A percentile compares a stretch with the other conserved stretches of the same genome.
phyloP scores from a whole-genome alignment of 805 yeast species.

The Sugiyamaella lignohabitans region DNA sequence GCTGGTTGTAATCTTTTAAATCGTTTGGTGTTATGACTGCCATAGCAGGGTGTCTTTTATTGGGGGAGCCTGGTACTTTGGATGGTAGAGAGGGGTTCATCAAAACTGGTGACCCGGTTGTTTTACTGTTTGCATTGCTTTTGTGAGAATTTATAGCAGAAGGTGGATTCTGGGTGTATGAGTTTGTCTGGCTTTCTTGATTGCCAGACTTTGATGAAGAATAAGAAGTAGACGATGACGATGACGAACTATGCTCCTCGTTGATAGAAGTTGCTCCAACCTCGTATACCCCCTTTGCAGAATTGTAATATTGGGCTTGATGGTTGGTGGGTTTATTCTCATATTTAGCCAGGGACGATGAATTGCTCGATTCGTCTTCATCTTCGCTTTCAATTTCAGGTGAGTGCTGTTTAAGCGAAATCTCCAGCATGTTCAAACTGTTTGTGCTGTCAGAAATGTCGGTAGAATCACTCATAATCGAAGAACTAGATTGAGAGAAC shows the following conservation, averaged over 20 bases:
- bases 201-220: neutral
- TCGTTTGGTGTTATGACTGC: constrained; percentile 20
- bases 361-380: neutral
- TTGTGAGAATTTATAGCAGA: neutral
- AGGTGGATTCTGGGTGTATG: neutral
- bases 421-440: constrained; percentile 1
- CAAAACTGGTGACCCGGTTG: neutral
- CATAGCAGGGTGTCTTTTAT: constrained; percentile 9
- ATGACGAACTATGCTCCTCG: neutral
- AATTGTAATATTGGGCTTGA: constrained; percentile 7
- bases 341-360: neutral
- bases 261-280: constrained; percentile 1
- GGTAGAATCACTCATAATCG: neutral
- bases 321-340: neutral
- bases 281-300: constrained; percentile 11
- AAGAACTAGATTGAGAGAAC: too few species aligned
- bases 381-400: too few species aligned
- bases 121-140: neutral
- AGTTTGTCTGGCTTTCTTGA: neutral
- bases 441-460: neutral
- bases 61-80: neutral
- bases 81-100: neutral
- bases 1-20: constrained; percentile 14
- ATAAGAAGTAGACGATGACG: neutral
- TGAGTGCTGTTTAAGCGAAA: neutral